A percentile compares a stretch with the other conserved stretches of the same genome.
Evolutionary conservation across 257 asterid genomes (phyloP).

Genomic region (Thymus quinquecostatus): DNA sequence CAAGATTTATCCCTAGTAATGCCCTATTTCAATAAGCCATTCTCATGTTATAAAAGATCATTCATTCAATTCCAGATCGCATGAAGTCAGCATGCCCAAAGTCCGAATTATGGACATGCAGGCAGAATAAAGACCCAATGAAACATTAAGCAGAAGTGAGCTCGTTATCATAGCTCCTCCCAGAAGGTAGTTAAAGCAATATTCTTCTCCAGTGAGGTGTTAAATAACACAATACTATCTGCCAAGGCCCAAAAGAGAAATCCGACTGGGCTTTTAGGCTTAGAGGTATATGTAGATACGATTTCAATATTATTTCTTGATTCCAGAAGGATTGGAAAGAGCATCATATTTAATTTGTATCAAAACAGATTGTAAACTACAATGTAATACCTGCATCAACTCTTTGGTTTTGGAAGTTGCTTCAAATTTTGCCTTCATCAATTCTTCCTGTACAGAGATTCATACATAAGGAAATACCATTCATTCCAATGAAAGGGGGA

Average conservation of each 20-base stretch:
- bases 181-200: background rate
- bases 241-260: background rate
- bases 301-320: background rate
- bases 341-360: conserved; percentile 1
- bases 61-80: too few relatives aligned
- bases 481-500: conserved; percentile 2
- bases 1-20: background rate
- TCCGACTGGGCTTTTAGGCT: background rate
- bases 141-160: too few relatives aligned
- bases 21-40: background rate
- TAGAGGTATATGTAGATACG: background rate
- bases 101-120: background rate
- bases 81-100: too few relatives aligned
- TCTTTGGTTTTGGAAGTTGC: conserved; percentile 65
- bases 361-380: background rate
- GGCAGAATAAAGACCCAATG: background rate
- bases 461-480: conserved; percentile 22
- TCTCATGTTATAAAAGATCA: background rate
- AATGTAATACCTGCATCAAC: conserved; percentile 65
- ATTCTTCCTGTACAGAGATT: conserved; percentile 70
- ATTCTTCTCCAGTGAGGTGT: background rate
- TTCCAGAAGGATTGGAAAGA: background rate
- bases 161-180: background rate
- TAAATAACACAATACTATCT: background rate
- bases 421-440: conserved; percentile 80